A percentile compares a stretch with the other conserved stretches of the same genome.
Conservation (phyloP, 2,329 filamentous ascomycete genomes). For the Chrysosphaeria jannelii region DNA sequence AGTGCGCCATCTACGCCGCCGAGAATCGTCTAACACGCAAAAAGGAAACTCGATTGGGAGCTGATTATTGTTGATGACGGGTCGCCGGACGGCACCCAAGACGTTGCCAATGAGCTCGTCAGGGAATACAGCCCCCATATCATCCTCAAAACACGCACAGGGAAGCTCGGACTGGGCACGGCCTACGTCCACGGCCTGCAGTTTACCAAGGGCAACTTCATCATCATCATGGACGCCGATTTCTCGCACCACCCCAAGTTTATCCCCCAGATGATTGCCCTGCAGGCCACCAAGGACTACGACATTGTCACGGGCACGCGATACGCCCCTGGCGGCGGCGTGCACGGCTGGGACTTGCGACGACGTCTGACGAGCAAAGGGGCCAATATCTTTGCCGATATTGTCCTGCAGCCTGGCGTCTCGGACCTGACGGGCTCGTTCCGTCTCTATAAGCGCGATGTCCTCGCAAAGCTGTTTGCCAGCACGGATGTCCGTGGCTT, state of each 20-base stretch:
- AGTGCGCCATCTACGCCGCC: too few relatives aligned
- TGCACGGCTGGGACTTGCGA: constrained; percentile 92
- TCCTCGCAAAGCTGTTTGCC: constrained; percentile 68
- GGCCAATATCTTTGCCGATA: constrained; percentile 88
- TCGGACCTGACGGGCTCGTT: constrained; percentile 91
- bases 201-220: constrained; percentile 72
- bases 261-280: constrained; percentile 74
- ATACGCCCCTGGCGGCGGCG: constrained; percentile 68
- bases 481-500: constrained; percentile 91
- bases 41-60: constrained; percentile 91
- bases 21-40: too few relatives aligned
- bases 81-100: constrained; percentile 82
- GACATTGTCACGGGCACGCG: constrained; percentile 94
- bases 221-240: constrained; percentile 99
- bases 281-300: constrained; percentile 48
- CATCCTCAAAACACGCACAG: constrained; percentile 58
- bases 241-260: constrained; percentile 99
- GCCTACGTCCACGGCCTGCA: constrained; percentile 88
- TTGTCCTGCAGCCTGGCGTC: constrained; percentile 71
- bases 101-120: constrained; percentile 69
- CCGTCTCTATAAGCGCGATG: constrained; percentile 70
- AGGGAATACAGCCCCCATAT: constrained; percentile 58
- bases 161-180: constrained; percentile 89
- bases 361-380: constrained; percentile 58
- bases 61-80: constrained; percentile 95